Evolutionary conservation across 148 eudicot species (phyloP), one percentile per base, ranked within the genome.

Genomic region (Rhododendron molle): DNA sequence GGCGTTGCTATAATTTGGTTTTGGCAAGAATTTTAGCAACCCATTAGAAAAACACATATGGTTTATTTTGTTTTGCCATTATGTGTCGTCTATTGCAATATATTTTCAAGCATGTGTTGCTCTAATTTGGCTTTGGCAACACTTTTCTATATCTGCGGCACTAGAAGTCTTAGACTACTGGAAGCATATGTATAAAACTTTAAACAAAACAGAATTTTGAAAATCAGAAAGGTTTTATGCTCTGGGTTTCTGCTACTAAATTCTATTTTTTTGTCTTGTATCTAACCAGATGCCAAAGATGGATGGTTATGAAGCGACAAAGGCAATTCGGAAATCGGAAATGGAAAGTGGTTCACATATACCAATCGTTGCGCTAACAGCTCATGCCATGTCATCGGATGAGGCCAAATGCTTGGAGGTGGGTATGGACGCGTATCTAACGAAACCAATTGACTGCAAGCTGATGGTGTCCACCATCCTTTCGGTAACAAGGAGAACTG

Each of bases 241-340:
- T 47, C 7, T 72, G 54, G 30, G 73, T 9, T 60, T 84, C 54
- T 49, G 52, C 76, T 28, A 46, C 11, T 85, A 34, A 47, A 40
- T 32, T 60, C 52, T 86, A 7, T 2, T 54, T 72, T 73, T 34
- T 34, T 34, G 32, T 72, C 36, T 80, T 0, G 12, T 79, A 83
- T 44, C 30, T 47, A 65, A 86, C n/a, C 94, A 96, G 99, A 96
- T 96, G 99, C 99, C 98, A n/a, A 93, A 93, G 90, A 96, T 96
- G 99, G 99, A 96, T 85, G 99, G 99, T 3, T 96, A 96, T 83
- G 98, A 96, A 89, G 98, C 98, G 65, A 96, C 99, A n/a, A 95
- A 92, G 86, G 98, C 90, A 78, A 96, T 96, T 1, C 85, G 98
- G 81, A 92, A 89, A 89, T 83, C 86, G 13, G 99, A 96, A 85